Conservation (phyloP, 495 filamentous ascomycete species). For the Cercophora newfieldiana region DNA sequence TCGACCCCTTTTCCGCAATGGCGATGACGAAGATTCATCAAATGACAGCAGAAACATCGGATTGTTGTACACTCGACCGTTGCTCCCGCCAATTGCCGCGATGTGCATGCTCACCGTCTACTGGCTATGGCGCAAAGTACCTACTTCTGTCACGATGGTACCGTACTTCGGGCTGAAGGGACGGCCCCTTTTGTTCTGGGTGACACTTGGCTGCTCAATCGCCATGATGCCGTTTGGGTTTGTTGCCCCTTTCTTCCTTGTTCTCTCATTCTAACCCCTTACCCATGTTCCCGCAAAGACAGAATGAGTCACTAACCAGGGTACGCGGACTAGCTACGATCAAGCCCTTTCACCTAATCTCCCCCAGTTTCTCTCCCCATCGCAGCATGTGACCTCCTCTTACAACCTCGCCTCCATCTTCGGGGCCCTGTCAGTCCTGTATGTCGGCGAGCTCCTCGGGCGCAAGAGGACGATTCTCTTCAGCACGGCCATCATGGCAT, state of each 20-base stretch:
- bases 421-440: slow-evolving; percentile 59
- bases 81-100: not conserved
- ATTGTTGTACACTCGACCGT: too few species aligned
- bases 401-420: slow-evolving; percentile 68
- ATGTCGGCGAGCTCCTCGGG: slow-evolving; percentile 59
- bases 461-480: slow-evolving; percentile 58
- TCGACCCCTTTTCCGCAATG: too few species aligned
- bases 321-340: not conserved
- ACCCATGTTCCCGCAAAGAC: slow-evolving; percentile 21
- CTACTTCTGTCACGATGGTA: slow-evolving; percentile 9
- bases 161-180: slow-evolving; percentile 60
- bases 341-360: not conserved
- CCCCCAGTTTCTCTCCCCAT: not conserved
- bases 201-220: slow-evolving; percentile 57
- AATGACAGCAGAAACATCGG: too few species aligned
- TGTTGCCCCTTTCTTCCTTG: not conserved
- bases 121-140: not conserved
- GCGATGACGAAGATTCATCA: too few species aligned
- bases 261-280: not conserved
- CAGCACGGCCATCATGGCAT: slow-evolving; percentile 58
- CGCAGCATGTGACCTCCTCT: slow-evolving; percentile 58
- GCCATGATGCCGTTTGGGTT: slow-evolving; percentile 58
- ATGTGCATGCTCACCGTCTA: slow-evolving; percentile 10
- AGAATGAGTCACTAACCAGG: slow-evolving; percentile 49
- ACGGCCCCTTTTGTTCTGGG: slow-evolving; percentile 60